A percentile compares a stretch with the other conserved stretches of the same genome.
These are phyloP conservation scores for Plasmodium vinckei DNA, from an alignment of 169 alveolate species.

Conservation along the genomic window DNA sequence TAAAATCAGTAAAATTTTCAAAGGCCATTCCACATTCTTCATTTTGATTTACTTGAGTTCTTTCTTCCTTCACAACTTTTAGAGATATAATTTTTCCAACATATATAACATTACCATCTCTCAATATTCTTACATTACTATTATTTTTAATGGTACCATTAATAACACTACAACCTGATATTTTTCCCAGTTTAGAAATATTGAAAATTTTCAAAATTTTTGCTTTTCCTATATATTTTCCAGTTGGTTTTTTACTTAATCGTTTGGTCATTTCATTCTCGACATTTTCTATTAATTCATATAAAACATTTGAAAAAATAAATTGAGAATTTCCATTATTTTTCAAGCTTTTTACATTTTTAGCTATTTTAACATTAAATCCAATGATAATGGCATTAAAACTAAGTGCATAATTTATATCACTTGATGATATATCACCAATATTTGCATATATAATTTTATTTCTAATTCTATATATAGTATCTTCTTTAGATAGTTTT, in stretches of 20 bases:
- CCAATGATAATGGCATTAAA: conserved; percentile 57
- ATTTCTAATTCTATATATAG: conserved; percentile 27
- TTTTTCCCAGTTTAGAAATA: conserved; percentile 49
- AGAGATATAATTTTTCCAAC: conserved; percentile 48
- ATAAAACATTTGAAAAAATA: conserved; percentile 51
- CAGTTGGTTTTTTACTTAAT: conserved; percentile 56
- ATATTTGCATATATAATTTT: conserved; percentile 58
- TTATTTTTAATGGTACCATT: conserved; percentile 42
- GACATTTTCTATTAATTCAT: conserved; percentile 25
- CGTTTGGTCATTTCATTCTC: conserved; percentile 32
- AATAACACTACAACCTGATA: conserved; percentile 60
- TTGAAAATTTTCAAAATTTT: conserved; percentile 53
- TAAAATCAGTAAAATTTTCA: conserved; percentile 37
- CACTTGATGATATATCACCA: conserved; percentile 63
- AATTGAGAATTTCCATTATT: neutral
- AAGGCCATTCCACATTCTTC: conserved; percentile 73
- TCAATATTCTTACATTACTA: conserved; percentile 46
- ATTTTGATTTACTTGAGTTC: conserved; percentile 21
- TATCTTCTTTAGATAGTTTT: conserved; percentile 27
- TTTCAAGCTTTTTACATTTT: neutral
- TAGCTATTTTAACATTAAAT: conserved; percentile 43
- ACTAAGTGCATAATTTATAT: conserved; percentile 44
- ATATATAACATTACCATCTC: conserved; percentile 25
- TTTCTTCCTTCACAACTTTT: conserved; percentile 59
- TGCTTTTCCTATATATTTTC: conserved; percentile 31